A percentile compares a stretch with the other conserved stretches of the same genome.
Evolutionary conservation across 495 filamentous ascomycete genomes (phyloP).

Genomic region (Talaromyces adpressus): DNA sequence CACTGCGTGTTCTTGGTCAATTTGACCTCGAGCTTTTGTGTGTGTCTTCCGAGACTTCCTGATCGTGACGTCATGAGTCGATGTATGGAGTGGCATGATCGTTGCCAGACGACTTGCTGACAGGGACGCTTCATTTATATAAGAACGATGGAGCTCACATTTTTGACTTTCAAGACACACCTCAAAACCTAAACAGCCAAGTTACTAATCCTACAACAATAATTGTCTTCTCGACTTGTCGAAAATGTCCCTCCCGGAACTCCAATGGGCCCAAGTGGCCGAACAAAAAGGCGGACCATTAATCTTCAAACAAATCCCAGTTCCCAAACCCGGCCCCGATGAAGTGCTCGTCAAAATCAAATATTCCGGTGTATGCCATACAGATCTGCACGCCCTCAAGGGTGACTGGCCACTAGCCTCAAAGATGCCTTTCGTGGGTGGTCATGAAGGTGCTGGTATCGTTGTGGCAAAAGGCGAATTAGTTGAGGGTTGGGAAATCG

Average conservation of each 20-base stretch:
- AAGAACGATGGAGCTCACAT: not conserved
- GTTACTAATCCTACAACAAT: not conserved
- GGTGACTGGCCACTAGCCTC: conserved; percentile 79
- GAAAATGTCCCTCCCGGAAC: conserved; percentile 50
- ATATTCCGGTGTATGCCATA: conserved; percentile 92
- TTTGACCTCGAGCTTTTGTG: not conserved
- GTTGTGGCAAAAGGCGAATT: conserved; percentile 73
- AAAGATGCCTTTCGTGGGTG: conserved; percentile 82
- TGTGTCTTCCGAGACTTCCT: not conserved
- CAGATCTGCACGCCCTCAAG: conserved; percentile 75
- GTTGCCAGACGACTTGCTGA: not conserved
- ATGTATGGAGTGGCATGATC: not conserved
- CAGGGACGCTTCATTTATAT: not conserved
- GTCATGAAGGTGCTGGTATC: conserved; percentile 87
- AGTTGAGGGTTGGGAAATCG: conserved; percentile 66
- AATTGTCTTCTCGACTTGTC: conserved; percentile 5
- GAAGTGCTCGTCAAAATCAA: conserved; percentile 89
- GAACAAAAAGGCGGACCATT: conserved; percentile 68
- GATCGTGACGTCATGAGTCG: not conserved
- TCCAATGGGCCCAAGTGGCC: conserved; percentile 83
- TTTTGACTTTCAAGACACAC: no score
- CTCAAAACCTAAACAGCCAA: not conserved
- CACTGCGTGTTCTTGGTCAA: not conserved
- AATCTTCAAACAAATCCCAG: conserved; percentile 76
- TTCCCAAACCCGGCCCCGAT: conserved; percentile 71